These are phyloP conservation scores for Aspergillus sp. DNA, from an alignment of 2,329 filamentous ascomycete species.

Conservation along the genomic window DNA sequence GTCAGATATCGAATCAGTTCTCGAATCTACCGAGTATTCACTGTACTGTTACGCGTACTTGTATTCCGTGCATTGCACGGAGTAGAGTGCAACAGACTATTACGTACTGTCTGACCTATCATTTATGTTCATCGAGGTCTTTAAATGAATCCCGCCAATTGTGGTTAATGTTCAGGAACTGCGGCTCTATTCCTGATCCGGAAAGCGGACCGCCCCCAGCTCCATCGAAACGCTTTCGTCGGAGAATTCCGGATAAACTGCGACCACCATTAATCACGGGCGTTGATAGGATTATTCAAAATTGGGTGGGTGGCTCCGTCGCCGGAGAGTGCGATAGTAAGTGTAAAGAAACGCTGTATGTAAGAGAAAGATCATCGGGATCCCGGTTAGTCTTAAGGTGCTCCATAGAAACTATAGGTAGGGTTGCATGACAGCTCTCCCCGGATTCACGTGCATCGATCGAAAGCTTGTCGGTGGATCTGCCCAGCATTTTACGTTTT, in stretches of 20 bases:
- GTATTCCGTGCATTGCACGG: too few relatives aligned
- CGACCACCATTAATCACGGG: not conserved
- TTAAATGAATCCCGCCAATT: too few relatives aligned
- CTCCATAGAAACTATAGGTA: too few relatives aligned
- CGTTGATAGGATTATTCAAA: not conserved
- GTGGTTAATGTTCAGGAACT: too few relatives aligned
- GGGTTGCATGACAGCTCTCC: not conserved
- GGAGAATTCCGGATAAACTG: not conserved
- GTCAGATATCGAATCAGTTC: too few relatives aligned
- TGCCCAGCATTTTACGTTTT: too few relatives aligned
- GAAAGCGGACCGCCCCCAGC: not conserved
- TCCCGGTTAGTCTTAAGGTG: too few relatives aligned
- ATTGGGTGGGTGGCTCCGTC: not conserved
- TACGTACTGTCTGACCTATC: too few relatives aligned
- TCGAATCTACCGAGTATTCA: too few relatives aligned
- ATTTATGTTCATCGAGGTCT: too few relatives aligned
- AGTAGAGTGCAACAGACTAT: too few relatives aligned
- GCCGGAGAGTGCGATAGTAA: not conserved
- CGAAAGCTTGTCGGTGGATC: not conserved
- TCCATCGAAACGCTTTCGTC: not conserved
- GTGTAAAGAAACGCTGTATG: not conserved
- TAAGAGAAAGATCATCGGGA: not conserved
- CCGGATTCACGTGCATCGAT: not conserved
- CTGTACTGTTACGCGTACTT: too few relatives aligned
- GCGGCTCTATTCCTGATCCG: not conserved